Base-by-base conservation (phyloP, 371 early-diverging fungal genomes). In the Apophysomyces variabilis region DNA sequence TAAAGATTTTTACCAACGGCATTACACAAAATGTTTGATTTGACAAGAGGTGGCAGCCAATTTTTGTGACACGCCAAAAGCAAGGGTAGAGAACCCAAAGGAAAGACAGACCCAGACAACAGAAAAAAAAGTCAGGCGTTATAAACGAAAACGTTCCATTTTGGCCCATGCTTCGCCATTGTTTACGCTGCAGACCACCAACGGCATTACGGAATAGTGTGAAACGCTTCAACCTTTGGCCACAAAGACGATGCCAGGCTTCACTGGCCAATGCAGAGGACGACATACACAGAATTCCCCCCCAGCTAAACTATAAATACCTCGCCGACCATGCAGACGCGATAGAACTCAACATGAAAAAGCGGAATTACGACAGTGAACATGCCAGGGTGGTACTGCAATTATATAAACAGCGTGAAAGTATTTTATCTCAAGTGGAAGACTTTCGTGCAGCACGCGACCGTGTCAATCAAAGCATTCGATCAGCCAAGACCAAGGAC, bases 301-400 rank as follows among this genome's bases (percentile, higher is more conserved):
- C 87, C 4, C 84, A 80, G 14, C 73, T 90, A 11, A 85, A 92
- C 75, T 92, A 87, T 75, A 79, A 75, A 32, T 50, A 69, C 64
- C 72, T 90, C 50, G 72, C 82, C 14, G 80, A 83, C 56, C 78
- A 86, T 64, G 74, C 71, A 4, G 74, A 64, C 11, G 5, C 35
- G 5, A 72, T 90, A 13, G 67, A 77, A 35, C 44, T 75, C 43
- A 92, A 90, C 66, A 83, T 85, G 36, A 56, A 47, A 0, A 54
- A 77, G 39, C 85, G 92, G 46, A 84, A 88, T 50, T 70, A 86
- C 16, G 59, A 44, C 7, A 76, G 74, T 44, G 74, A 77, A 0
- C 75, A 81, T 60, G 82, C 87, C 32, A 57, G 61, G 9, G 59
- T 43, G 0, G 85, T 89, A 3, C 76, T 59, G n/a, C 41, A 73